phyloP scores from a whole-genome alignment of 768 basidiomycete genomes.

The Tricholoma terreum region DNA sequence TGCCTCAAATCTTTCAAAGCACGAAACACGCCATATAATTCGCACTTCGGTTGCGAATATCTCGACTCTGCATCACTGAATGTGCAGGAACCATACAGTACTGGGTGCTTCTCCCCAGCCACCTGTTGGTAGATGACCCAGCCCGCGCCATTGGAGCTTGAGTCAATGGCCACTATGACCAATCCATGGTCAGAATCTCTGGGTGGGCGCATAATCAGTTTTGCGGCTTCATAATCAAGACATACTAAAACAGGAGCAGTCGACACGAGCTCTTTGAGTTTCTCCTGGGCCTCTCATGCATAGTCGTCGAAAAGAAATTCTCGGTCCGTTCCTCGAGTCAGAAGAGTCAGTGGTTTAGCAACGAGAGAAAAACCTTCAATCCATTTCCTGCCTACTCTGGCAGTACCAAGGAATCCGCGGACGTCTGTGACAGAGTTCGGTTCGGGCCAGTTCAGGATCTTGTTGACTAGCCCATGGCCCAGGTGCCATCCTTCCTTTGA shows the following conservation, averaged over 20 bases:
- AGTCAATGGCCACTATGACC: conserved; percentile 34
- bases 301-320: no score
- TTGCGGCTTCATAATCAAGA: conserved; percentile 36
- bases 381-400: no score
- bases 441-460: no score
- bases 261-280: conserved; percentile 18
- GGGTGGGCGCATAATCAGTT: not conserved
- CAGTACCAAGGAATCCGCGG: conserved; percentile 21
- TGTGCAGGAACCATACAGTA: conserved; percentile 29
- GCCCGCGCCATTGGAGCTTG: conserved; percentile 28
- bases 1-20: conserved; percentile 27
- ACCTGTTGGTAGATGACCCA: conserved; percentile 32
- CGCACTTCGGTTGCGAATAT: conserved; percentile 31
- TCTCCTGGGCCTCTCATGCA: no score
- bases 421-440: no score
- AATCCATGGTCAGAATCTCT: conserved; percentile 17
- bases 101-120: conserved; percentile 17
- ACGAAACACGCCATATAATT: conserved; percentile 35
- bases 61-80: conserved; percentile 28
- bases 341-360: no score
- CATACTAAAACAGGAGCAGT: conserved; percentile 25
- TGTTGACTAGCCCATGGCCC: no score
- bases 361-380: no score
- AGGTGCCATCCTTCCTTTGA: no score
- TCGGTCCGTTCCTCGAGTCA: no score